Base-by-base conservation (phyloP, 148 eudicot species). In the Beta vulgaris region DNA sequence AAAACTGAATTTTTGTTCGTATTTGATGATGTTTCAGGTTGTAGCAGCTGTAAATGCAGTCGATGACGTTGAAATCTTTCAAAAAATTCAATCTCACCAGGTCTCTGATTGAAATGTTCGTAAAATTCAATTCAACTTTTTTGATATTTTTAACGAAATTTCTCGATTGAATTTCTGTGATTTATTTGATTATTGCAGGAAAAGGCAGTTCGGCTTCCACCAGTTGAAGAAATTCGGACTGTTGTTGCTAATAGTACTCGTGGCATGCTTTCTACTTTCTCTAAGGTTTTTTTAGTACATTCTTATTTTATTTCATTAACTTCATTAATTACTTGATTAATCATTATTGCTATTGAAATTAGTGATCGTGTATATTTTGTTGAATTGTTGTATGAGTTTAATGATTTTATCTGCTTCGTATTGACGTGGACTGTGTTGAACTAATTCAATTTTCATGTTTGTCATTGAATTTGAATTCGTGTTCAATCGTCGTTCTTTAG, bases 81-180 rank as follows among this genome's bases (percentile, higher is more conserved):
- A 90, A 65, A 85, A 86, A 12, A 89, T 94, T 72, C 93, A 89
- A 82, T 76, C 91, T 82, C 97, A 94, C 72, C 98, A 94, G 96
- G 98, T 71, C 7, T 71, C 2, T 26, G 7, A n/a, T 40, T 23
- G 14, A 23, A 37, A 16, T 35, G 2, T 15, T 3, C 19, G 13
- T 29, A 2, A 40, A 29, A 28, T 53, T 32, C 10, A 64, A 72
- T 46, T 35, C 1, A 1, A 40, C 7, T 40, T n/a, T 12, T 2
- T 26, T 46, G 36, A 55, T 2, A 72, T 46, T 40, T 34, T 43
- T 0, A 21, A 3, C 0, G 23, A 25, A 28, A 7, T 34, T 49
- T 4, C 2, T 40, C 16, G 23, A n/a, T 49, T 18, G 8, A 10
- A 8, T 37, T 65, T n/a, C 2, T 26, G 1, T 31, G 23, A 1